phyloP scores from a whole-genome alignment of 1,139 yeast species.

The Candida tetrigidarum region DNA sequence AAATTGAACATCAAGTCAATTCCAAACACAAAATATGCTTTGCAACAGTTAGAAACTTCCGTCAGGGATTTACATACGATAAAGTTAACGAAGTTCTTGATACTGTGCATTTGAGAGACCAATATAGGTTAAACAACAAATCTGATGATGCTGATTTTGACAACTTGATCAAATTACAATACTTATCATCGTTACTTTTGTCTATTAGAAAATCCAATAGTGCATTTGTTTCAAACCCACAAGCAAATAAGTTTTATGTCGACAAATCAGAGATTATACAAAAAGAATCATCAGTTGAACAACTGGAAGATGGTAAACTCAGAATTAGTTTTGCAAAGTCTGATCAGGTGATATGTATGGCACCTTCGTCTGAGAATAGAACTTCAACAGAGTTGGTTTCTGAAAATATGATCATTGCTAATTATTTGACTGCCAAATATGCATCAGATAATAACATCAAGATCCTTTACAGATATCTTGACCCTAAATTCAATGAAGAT shows the following conservation, averaged over 20 bases:
- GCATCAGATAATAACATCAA: slow-evolving; percentile 54
- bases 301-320: neutral
- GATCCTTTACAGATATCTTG: slow-evolving; percentile 54
- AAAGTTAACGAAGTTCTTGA: slow-evolving; percentile 36
- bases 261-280: neutral
- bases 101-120: slow-evolving; percentile 17
- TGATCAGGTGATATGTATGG: slow-evolving; percentile 5
- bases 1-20: slow-evolving; percentile 26
- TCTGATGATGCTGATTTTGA: slow-evolving; percentile 23
- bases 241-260: slow-evolving; percentile 1
- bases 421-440: slow-evolving; percentile 60
- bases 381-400: slow-evolving; percentile 55
- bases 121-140: slow-evolving; percentile 11
- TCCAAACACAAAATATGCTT: slow-evolving; percentile 19
- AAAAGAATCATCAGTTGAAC: neutral
- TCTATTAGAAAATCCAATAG: slow-evolving; percentile 9
- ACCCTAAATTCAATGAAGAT: slow-evolving; percentile 29
- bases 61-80: slow-evolving; percentile 41
- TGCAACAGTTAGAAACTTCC: slow-evolving; percentile 30
- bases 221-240: slow-evolving; percentile 3
- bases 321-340: slow-evolving; percentile 1
- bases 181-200: slow-evolving; percentile 26
- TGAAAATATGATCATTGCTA: slow-evolving; percentile 82
- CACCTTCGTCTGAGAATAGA: neutral
- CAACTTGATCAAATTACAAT: slow-evolving; percentile 33